Evolutionary conservation across 495 filamentous ascomycete genomes (phyloP).

Genomic region (Xylaria flabelliformis): DNA sequence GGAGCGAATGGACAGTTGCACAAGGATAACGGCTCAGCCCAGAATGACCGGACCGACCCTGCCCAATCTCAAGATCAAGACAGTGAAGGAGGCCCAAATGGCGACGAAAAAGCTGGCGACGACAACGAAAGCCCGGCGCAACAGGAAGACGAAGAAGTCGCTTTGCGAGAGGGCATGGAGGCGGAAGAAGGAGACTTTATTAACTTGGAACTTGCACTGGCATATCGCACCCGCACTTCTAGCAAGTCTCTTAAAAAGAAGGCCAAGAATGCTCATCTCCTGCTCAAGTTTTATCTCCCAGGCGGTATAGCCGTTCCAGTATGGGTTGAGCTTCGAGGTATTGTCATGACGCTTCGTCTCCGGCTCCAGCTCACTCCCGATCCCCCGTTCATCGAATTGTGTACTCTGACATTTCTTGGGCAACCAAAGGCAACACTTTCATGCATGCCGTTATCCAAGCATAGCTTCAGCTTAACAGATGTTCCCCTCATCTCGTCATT

Average conservation of each 20-base stretch:
- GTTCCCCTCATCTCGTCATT: conserved; percentile 74
- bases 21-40: conserved; percentile 35
- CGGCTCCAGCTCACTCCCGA: conserved; percentile 73
- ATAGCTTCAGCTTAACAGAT: conserved; percentile 72
- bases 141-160: conserved; percentile 50
- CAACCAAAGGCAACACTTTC: conserved; percentile 74
- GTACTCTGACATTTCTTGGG: conserved; percentile 76
- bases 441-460: conserved; percentile 69
- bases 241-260: conserved; percentile 63
- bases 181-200: conserved; percentile 77
- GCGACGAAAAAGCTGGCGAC: conserved; percentile 20
- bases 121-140: conserved; percentile 37
- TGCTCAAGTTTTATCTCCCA: conserved; percentile 71
- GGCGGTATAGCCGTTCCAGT: conserved; percentile 65
- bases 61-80: conserved; percentile 45
- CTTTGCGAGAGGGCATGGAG: conserved; percentile 69
- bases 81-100: conserved; percentile 37
- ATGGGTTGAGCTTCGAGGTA: conserved; percentile 73
- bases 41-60: conserved; percentile 59
- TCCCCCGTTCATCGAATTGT: conserved; percentile 73
- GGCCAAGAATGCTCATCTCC: conserved; percentile 72
- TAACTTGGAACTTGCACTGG: conserved; percentile 72
- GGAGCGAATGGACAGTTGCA: conserved; percentile 59
- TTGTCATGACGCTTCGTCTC: conserved; percentile 68
- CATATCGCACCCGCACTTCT: conserved; percentile 66